Conservation (phyloP, 2,329 filamentous ascomycete genomes). For the Curvularia verruculosa region DNA sequence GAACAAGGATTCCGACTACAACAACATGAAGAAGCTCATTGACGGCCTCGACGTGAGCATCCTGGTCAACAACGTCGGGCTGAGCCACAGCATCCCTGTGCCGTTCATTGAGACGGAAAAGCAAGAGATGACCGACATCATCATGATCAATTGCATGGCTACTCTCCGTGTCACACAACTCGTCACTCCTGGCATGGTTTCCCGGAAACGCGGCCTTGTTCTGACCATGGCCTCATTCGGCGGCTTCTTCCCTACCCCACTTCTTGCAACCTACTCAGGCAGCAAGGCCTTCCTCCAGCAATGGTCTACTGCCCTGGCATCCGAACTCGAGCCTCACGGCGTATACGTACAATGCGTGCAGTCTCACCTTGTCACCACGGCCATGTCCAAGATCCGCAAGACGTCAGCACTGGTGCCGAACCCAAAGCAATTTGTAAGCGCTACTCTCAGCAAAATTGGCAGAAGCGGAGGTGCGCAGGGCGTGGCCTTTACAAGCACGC, state of each 20-base stretch:
- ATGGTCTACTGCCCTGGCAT: conserved; percentile 86
- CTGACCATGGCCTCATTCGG: conserved; percentile 98
- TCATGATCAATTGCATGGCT: conserved; percentile 92
- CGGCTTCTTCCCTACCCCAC: conserved; percentile 87
- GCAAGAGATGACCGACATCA: conserved; percentile 84
- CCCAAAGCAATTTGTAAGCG: conserved; percentile 79
- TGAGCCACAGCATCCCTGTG: conserved; percentile 91
- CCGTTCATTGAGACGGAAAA: conserved; percentile 80
- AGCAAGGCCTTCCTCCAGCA: conserved; percentile 98
- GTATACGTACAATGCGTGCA: conserved; percentile 91
- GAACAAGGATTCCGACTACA: conserved; percentile 81
- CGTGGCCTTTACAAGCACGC: conserved; percentile 83
- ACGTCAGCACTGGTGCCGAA: conserved; percentile 79
- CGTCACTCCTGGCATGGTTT: conserved; percentile 81
- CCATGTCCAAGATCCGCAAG: conserved; percentile 94
- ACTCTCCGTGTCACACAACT: conserved; percentile 88
- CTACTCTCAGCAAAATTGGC: conserved; percentile 81
- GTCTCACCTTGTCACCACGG: conserved; percentile 90
- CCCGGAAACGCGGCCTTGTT: conserved; percentile 84
- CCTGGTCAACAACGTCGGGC: conserved; percentile 95
- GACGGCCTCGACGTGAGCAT: conserved; percentile 80
- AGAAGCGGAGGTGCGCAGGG: conserved; percentile 76
- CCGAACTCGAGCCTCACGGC: conserved; percentile 79
- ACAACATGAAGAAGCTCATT: conserved; percentile 70
- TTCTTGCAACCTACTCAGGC: conserved; percentile 94